These are phyloP conservation scores for Alternaria angustiovoidea DNA, from an alignment of 2,329 filamentous ascomycete genomes.

Conservation along the genomic window DNA sequence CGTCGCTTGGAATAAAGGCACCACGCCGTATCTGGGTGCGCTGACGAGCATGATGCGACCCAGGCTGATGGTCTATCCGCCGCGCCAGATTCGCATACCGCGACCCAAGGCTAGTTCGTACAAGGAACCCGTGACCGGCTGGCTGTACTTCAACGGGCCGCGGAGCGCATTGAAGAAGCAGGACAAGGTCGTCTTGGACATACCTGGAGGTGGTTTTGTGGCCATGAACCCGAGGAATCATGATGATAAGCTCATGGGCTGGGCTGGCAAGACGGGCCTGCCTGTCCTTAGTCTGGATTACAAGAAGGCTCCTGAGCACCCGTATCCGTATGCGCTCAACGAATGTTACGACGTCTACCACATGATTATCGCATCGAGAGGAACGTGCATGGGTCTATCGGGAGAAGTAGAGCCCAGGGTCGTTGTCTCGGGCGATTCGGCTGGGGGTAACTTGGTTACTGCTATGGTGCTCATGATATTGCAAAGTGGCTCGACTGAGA, in stretches of 20 bases:
- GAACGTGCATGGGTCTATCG: constrained; percentile 77
- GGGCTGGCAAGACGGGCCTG: constrained; percentile 88
- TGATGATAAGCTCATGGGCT: constrained; percentile 91
- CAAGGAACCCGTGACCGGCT: constrained; percentile 80
- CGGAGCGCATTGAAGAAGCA: constrained; percentile 78
- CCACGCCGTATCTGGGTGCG: constrained; percentile 81
- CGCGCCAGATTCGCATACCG: constrained; percentile 83
- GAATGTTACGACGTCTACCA: constrained; percentile 89
- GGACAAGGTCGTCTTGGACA: constrained; percentile 81
- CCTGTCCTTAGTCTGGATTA: constrained; percentile 93
- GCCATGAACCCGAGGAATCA: constrained; percentile 95
- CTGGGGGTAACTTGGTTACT: constrained; percentile 81
- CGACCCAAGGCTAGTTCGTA: constrained; percentile 82
- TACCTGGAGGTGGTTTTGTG: constrained; percentile 94
- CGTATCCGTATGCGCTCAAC: constrained; percentile 85
- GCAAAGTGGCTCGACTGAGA: constrained; percentile 70
- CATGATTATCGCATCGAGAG: constrained; percentile 74
- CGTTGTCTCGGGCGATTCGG: constrained; percentile 80
- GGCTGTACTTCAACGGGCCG: constrained; percentile 94
- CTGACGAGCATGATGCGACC: constrained; percentile 78
- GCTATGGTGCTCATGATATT: constrained; percentile 89
- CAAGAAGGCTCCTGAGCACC: constrained; percentile 82
- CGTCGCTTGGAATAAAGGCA: constrained; percentile 95
- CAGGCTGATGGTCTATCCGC: constrained; percentile 79
- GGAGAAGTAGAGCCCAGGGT: constrained; percentile 72